Evolutionary conservation across 2,329 filamentous ascomycete genomes (phyloP), one percentile per base, ranked within the genome.

Genomic region (Sclerotinia borealis): DNA sequence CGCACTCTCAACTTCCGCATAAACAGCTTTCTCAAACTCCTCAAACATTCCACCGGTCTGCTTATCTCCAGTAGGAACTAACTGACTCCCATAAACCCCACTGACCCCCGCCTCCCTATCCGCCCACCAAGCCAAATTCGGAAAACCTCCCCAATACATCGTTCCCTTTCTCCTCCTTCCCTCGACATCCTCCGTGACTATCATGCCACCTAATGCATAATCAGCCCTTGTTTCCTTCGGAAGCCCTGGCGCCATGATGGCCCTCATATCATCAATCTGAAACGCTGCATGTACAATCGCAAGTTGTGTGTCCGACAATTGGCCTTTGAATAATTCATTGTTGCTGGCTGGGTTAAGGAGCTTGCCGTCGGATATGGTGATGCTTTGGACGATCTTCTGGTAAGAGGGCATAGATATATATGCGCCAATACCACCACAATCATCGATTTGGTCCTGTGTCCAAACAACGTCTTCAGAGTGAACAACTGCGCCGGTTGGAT

Each of bases 91-190:
- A 66, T 79, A 78, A 25, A 78, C 70, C 8, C 76, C 74, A 54
- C 75, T 76, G 8, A 82, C 29, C 1, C 77, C 79, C 4, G 75
- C 73, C 39, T 74, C 68, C 2, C 76, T 65, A 71, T 76, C 75
- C 69, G 79, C 67, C 66, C 77, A 76, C 80, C 80, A 83, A 25
- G 75, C 74, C 4, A 79, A 66, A 69, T 83, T 82, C 17, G 77
- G 73, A 60, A 79, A 73, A 0, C 80, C 80, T 39, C 75, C 72
- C 80, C 80, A 82, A 15, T 39, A 19, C 61, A 67, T 51, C 10
- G 63, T 25, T 9, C 65, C 65, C 17, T 37, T 56, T 47, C 36
- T 61, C 29, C 56, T 49, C 9, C 58, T 29, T 8, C 61, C 62
- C 27, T 41, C 41, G 6, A 60, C 15, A 55, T 63, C 52, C 36